Percentiles rank a stretch among this genome's conserved stretches.
Conservation (phyloP, 75 land plant species). For the Sequoiadendron giganteum region DNA sequence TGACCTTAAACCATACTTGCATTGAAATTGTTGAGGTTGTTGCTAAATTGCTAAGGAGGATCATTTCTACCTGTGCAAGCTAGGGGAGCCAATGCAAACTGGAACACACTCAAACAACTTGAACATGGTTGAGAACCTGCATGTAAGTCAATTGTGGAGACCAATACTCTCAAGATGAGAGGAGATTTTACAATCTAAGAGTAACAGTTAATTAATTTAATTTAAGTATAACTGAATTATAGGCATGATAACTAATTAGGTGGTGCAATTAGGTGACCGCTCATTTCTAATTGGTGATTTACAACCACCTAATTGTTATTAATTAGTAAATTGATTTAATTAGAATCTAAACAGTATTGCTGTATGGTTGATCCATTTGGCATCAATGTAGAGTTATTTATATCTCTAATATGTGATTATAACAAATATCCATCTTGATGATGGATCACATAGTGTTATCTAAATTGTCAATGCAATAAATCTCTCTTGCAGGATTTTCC, state of each 20-base stretch:
- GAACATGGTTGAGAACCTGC: no score
- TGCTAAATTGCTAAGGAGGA: no score
- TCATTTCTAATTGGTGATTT: no score
- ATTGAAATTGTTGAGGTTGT: background rate
- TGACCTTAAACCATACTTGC: background rate
- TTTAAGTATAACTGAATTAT: background rate
- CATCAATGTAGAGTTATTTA: background rate
- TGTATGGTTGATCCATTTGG: background rate
- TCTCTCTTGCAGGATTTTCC: background rate
- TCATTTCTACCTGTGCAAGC: no score
- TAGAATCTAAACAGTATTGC: background rate
- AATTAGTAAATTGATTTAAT: no score
- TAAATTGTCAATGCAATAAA: background rate
- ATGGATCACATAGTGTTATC: background rate
- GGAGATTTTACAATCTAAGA: background rate
- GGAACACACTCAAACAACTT: no score
- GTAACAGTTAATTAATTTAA: background rate
- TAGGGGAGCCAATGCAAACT: no score
- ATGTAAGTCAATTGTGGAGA: background rate
- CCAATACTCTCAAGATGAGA: background rate
- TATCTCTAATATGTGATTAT: background rate
- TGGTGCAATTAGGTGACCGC: no score
- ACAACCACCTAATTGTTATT: no score
- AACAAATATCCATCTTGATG: background rate
- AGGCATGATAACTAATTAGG: no score